Evolutionary conservation across 2,329 filamentous ascomycete species (phyloP).

Genomic region (Phoma sp.): DNA sequence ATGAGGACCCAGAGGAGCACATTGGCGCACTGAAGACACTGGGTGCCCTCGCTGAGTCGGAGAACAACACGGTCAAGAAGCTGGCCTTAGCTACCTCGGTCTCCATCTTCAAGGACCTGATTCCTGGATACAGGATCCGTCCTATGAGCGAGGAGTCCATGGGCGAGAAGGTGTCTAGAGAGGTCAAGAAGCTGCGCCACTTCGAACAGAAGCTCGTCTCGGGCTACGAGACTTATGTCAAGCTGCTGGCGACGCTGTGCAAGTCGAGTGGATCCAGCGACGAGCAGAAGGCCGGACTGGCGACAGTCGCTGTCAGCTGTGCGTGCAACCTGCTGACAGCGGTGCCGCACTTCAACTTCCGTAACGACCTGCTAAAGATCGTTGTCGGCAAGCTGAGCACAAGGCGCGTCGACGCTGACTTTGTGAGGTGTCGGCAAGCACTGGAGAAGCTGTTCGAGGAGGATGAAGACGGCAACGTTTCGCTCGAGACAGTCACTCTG

Average conservation of each 20-base stretch:
- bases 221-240: conserved; percentile 85
- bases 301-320: conserved; percentile 82
- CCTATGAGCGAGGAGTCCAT: conserved; percentile 76
- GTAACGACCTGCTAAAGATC: conserved; percentile 84
- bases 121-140: conserved; percentile 94
- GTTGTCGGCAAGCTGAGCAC: conserved; percentile 82
- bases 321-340: conserved; percentile 79
- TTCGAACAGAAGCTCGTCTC: conserved; percentile 89
- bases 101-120: conserved; percentile 92
- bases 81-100: conserved; percentile 85
- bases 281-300: conserved; percentile 56
- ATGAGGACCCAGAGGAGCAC: conserved; percentile 93
- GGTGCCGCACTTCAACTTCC: conserved; percentile 97
- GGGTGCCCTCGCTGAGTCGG: conserved; percentile 73
- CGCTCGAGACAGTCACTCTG: conserved; percentile 83
- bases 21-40: conserved; percentile 78
- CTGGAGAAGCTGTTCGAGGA: conserved; percentile 82
- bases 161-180: conserved; percentile 85
- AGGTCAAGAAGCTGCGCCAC: conserved; percentile 78
- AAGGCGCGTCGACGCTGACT: conserved; percentile 74
- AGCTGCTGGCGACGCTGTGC: conserved; percentile 72
- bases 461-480: conserved; percentile 88
- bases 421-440: conserved; percentile 76
- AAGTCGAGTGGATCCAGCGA: conserved; percentile 59
- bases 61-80: conserved; percentile 78